These are phyloP conservation scores for Botrytis elliptica DNA, from an alignment of 2,329 filamentous ascomycete genomes.

Conservation along the genomic window DNA sequence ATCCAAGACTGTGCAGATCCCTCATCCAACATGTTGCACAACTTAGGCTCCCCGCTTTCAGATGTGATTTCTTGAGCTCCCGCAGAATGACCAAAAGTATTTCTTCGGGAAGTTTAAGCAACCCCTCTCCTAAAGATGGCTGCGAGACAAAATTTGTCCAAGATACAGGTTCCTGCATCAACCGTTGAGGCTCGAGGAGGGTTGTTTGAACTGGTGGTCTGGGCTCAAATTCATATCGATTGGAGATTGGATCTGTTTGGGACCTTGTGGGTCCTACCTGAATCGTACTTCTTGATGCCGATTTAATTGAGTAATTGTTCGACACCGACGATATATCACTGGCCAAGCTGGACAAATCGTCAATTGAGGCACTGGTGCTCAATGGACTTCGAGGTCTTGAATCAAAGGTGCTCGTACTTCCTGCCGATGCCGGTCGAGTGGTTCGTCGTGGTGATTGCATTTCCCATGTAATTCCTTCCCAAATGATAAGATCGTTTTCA, in stretches of 20 bases:
- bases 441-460: constrained; percentile 30
- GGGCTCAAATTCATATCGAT: constrained; percentile 25
- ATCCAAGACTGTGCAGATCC: constrained; percentile 52
- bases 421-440: constrained; percentile 26
- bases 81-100: constrained; percentile 57
- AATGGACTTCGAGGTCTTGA: constrained; percentile 35
- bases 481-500: constrained; percentile 5
- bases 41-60: constrained; percentile 49
- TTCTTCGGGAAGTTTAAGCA: constrained; percentile 57
- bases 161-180: constrained; percentile 24
- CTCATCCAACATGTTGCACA: constrained; percentile 67
- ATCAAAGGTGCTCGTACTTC: constrained; percentile 31
- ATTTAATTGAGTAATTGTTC: constrained; percentile 11
- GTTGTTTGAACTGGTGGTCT: constrained; percentile 18
- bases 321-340: constrained; percentile 29
- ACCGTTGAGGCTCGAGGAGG: constrained; percentile 13
- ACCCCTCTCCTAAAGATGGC: constrained; percentile 48
- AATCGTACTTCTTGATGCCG: constrained; percentile 11
- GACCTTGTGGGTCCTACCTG: constrained; percentile 28
- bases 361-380: constrained; percentile 32
- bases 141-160: constrained; percentile 19
- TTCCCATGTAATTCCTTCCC: constrained; percentile 20
- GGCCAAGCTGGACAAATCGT: constrained; percentile 29
- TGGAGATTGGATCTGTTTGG: constrained; percentile 23
- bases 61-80: constrained; percentile 52